Evolutionary conservation across 768 basidiomycete species (phyloP), one percentile per base, ranked within the genome.

Genomic region (Tulasnella sp.): DNA sequence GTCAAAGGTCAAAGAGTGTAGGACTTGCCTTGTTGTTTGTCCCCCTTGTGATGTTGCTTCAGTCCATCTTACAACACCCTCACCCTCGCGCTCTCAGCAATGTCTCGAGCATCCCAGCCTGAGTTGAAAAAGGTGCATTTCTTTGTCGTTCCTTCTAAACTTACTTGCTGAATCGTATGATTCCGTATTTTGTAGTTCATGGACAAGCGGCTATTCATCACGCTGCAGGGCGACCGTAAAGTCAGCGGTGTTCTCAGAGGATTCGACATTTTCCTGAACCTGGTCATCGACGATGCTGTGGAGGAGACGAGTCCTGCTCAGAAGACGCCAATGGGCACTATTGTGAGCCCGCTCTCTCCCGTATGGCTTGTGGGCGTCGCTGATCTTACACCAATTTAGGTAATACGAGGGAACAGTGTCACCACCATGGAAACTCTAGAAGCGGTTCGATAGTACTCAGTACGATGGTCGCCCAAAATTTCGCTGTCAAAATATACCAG

Each of bases 181-280:
- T 35, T 13, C 74, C 71, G 11, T 15, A 75, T 77, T 32, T 23
- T 42, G 69, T 84, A 99, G 94, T 99, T 98, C 84, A 99, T 99
- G 96, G 98, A 99, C 89, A 97, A 98, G 87, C 93, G 92, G 83
- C 86, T 99, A 81, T 96, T 96, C 85, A 87, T 99, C 82, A 91
- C 97, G 86, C 87, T 99, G 9, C 96, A 98, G 83, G 95, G 93
- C 70, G 95, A 95, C 77, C 92, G 97, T 82, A 95, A 94, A 89
- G 94, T 99, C 82, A 95, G 94, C 86, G 98, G 98, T 76, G 91
- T 91, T 18, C 86, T 99, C 73, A 92, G 98, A 80, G 98, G 98
- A 74, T 99, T 98, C 85, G 98, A 99, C 87, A 92, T 99, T 80
- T 99, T 99, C 88, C 87, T 99, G 83, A 99, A 99, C 85, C 88